A percentile compares a stretch with the other conserved stretches of the same genome.
Evolutionary conservation across 1,284 basidiomycete species (phyloP).

Genomic region (Microbotryum scabiosae): DNA sequence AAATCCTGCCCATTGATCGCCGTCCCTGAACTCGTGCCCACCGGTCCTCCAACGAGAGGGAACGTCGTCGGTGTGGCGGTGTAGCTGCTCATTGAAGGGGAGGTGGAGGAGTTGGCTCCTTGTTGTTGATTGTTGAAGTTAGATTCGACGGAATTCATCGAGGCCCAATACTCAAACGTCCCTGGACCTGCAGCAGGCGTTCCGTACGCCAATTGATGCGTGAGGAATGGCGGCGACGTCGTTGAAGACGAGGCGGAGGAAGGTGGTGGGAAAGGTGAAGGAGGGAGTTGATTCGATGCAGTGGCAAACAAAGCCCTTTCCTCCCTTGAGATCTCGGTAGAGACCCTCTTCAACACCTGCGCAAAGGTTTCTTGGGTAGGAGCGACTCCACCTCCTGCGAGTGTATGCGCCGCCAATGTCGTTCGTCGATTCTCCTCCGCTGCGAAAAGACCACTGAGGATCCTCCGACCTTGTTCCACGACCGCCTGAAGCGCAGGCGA

Average conservation of each 20-base stretch:
- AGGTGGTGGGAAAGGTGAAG: background rate
- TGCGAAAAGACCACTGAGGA: slow-evolving; percentile 16
- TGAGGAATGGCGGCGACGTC: background rate
- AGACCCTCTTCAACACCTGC: slow-evolving; percentile 27
- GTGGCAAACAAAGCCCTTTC: background rate
- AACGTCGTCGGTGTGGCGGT: slow-evolving; percentile 4
- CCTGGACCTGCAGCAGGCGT: no score
- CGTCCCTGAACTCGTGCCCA: background rate
- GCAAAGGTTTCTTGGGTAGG: slow-evolving; percentile 16
- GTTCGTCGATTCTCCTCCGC: slow-evolving; percentile 22
- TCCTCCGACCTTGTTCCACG: slow-evolving; percentile 27
- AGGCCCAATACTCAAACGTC: no score
- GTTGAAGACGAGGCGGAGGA: background rate
- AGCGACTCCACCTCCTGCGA: slow-evolving; percentile 2
- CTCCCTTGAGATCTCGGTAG: slow-evolving; percentile 9
- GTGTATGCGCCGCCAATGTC: slow-evolving; percentile 11
- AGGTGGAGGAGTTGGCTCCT: background rate
- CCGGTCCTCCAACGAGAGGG: background rate
- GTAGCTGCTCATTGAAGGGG: slow-evolving; percentile 9
- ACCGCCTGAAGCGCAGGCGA: slow-evolving; percentile 24
- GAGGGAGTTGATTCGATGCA: background rate
- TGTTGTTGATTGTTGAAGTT: no score
- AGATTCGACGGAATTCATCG: no score
- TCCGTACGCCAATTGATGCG: no score
- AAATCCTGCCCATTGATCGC: background rate